Conservation (phyloP, 352 stramenopile species). For the Thalassiosira exigua region DNA sequence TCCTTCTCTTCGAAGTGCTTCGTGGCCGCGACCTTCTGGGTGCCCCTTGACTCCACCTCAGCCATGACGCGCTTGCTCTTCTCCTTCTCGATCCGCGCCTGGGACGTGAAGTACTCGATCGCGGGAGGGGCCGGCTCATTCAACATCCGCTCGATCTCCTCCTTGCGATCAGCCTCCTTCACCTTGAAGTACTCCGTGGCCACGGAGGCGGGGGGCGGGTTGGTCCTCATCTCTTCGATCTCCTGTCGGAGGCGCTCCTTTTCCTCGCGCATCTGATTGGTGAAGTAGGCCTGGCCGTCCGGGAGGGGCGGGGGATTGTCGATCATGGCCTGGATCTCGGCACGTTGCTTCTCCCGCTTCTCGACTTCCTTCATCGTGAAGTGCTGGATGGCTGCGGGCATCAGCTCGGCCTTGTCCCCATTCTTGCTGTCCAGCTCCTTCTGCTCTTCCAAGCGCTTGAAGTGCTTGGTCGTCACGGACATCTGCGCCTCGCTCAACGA, state of each 20-base stretch:
- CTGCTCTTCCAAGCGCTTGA: conserved; percentile 2
- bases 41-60: no score
- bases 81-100: conserved; percentile 6
- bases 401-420: conserved; percentile 4
- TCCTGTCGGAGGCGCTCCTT: not conserved
- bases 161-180: conserved; percentile 1
- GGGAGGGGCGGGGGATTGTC: conserved; percentile 18
- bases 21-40: not conserved
- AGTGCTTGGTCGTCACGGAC: conserved; percentile 8
- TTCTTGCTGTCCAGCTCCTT: not conserved
- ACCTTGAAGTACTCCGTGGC: conserved; percentile 18
- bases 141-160: not conserved
- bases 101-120: conserved; percentile 9
- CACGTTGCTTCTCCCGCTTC: not conserved
- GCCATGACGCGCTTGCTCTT: not conserved
- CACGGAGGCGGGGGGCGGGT: conserved; percentile 7
- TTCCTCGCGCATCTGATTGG: conserved; percentile 3
- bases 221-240: conserved; percentile 8
- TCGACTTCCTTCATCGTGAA: conserved; percentile 12
- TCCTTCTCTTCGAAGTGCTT: conserved; percentile 14
- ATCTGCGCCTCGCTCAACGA: not conserved
- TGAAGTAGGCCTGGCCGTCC: conserved; percentile 23
- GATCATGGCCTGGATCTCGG: conserved; percentile 1
- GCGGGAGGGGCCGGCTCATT: not conserved
- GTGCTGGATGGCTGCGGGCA: conserved; percentile 28